These are phyloP conservation scores for Magnusiomyces magnusii DNA, from an alignment of 1,139 yeast genomes.

Conservation along the genomic window DNA sequence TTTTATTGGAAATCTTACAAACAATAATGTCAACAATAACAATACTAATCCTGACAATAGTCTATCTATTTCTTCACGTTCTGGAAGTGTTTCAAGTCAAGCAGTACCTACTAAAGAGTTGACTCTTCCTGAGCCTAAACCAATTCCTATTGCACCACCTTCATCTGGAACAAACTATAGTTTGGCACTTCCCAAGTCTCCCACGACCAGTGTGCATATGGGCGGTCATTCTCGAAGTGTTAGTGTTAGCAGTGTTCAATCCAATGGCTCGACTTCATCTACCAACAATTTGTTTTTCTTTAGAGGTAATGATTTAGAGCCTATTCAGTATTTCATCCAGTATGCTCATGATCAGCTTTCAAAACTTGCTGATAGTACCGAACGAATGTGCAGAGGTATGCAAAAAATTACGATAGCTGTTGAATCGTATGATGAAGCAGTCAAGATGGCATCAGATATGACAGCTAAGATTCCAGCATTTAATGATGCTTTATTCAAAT, in stretches of 20 bases:
- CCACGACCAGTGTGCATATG: background rate
- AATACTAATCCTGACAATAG: background rate
- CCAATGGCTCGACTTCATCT: background rate
- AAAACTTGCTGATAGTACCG: background rate
- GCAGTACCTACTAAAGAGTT: background rate
- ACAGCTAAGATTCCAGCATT: background rate
- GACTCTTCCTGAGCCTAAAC: background rate
- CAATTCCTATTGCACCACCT: background rate
- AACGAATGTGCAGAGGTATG: background rate
- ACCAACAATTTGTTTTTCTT: background rate
- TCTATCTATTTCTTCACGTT: background rate
- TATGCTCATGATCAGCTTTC: conserved; percentile 7
- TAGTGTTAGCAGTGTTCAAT: background rate
- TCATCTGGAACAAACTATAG: background rate
- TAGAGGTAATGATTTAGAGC: conserved; percentile 1
- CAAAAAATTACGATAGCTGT: background rate
- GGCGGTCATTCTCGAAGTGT: background rate
- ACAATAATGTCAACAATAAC: background rate
- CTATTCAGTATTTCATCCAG: conserved; percentile 4
- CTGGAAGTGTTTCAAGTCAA: background rate
- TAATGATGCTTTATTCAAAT: background rate
- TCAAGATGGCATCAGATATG: background rate
- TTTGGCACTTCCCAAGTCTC: background rate
- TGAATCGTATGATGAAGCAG: background rate
- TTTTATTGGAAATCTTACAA: background rate